Evolutionary conservation across 2,329 filamentous ascomycete genomes (phyloP).

Genomic region (Paradendryphiella salina): DNA sequence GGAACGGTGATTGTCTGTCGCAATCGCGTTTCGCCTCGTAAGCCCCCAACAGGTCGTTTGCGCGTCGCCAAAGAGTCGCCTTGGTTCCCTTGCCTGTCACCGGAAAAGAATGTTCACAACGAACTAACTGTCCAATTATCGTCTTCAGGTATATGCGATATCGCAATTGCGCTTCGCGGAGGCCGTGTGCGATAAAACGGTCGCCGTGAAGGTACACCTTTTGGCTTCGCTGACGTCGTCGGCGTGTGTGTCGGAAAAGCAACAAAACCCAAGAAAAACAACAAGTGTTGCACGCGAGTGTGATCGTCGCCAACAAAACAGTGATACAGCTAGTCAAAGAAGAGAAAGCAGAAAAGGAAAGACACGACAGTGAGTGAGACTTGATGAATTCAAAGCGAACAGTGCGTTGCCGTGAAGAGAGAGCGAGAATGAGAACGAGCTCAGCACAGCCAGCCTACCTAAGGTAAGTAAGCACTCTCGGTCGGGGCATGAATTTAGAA

Average conservation of each 20-base stretch:
- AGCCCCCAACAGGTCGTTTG: background rate
- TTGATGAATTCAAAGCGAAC: too few relatives aligned
- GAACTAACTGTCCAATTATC: background rate
- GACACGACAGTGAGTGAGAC: background rate
- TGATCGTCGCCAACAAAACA: too few relatives aligned
- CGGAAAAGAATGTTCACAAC: background rate
- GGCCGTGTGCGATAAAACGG: too few relatives aligned
- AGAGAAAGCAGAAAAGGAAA: background rate
- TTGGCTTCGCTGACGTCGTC: too few relatives aligned
- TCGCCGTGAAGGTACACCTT: too few relatives aligned
- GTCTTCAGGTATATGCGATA: background rate
- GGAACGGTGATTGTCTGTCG: background rate
- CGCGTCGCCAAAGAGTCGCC: background rate
- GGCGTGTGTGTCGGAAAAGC: too few relatives aligned
- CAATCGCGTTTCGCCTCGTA: slow-evolving; percentile 4
- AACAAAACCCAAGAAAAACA: too few relatives aligned
- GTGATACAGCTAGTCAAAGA: too few relatives aligned
- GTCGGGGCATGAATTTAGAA: slow-evolving; percentile 2
- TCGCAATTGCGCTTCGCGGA: too few relatives aligned
- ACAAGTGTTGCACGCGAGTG: too few relatives aligned
- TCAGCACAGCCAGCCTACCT: background rate
- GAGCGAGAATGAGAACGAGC: background rate
- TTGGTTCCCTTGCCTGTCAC: background rate
- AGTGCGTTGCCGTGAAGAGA: background rate
- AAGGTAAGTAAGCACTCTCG: slow-evolving; percentile 1